These are phyloP conservation scores for Manihot esculenta DNA, from an alignment of 441 rosid genomes.

Conservation along the genomic window DNA sequence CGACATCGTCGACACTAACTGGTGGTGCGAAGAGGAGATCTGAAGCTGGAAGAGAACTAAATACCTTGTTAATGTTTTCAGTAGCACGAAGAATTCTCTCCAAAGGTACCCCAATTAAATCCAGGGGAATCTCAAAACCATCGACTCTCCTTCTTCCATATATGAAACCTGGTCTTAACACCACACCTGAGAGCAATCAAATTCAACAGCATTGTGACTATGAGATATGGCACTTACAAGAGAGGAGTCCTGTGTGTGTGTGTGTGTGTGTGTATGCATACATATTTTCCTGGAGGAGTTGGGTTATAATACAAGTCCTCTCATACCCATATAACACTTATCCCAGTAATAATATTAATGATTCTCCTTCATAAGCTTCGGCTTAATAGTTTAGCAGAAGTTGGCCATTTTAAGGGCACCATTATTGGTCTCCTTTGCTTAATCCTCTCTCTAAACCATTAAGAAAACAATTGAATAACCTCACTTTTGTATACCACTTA, in stretches of 20 bases:
- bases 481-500: too few relatives aligned
- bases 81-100: constrained; percentile 59
- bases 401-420: not conserved
- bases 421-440: not conserved
- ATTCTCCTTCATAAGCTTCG: too few relatives aligned
- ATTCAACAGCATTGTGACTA: constrained; percentile 12
- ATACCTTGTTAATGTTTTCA: constrained; percentile 63
- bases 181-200: constrained; percentile 57
- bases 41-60: constrained; percentile 80
- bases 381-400: too few relatives aligned
- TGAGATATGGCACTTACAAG: not conserved
- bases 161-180: constrained; percentile 80
- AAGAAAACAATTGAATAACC: too few relatives aligned
- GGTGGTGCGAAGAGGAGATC: constrained; percentile 84
- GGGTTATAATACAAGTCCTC: too few relatives aligned
- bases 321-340: too few relatives aligned
- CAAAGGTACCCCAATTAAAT: constrained; percentile 67
- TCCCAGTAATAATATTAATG: too few relatives aligned
- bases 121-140: constrained; percentile 80
- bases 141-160: constrained; percentile 71
- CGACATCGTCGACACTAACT: constrained; percentile 74
- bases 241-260: too few relatives aligned
- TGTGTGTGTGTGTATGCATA: too few relatives aligned
- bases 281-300: too few relatives aligned
- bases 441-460: not conserved